A percentile compares a stretch with the other conserved stretches of the same genome.
These are phyloP conservation scores for Austroboletus eburneus DNA, from an alignment of 768 basidiomycete genomes.

Conservation along the genomic window DNA sequence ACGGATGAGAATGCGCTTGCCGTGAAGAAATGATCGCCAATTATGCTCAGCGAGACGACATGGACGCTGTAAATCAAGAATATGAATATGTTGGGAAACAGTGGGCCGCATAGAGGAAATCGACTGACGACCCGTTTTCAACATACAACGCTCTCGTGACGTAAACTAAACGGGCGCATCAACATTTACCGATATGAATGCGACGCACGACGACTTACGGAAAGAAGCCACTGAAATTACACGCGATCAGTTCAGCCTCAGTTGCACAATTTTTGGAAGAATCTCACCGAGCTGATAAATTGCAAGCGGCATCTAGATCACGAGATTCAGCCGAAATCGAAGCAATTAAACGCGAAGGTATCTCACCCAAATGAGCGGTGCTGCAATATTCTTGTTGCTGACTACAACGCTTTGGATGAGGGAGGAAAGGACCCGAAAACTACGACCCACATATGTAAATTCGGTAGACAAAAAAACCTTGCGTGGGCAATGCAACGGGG, in stretches of 20 bases:
- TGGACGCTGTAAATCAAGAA: background rate
- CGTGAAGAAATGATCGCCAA: background rate
- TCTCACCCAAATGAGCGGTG: conserved; percentile 6
- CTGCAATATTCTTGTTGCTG: background rate
- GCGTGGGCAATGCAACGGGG: background rate
- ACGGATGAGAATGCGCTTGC: background rate
- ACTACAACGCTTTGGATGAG: background rate
- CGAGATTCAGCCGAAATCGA: background rate
- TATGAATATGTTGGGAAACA: background rate
- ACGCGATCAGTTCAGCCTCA: background rate
- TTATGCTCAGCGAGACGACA: background rate
- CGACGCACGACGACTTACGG: background rate
- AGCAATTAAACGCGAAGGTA: background rate
- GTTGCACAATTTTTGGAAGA: background rate
- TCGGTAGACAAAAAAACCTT: conserved; percentile 8
- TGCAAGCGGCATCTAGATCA: conserved; percentile 1
- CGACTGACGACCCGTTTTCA: background rate
- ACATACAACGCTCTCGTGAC: background rate
- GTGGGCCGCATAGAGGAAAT: background rate
- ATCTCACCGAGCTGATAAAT: conserved; percentile 1
- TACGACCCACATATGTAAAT: conserved; percentile 4
- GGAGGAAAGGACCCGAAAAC: background rate
- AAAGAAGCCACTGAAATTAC: background rate
- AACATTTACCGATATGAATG: background rate
- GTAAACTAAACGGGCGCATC: background rate